A percentile compares a stretch with the other conserved stretches of the same genome.
Conservation (phyloP, 306 rosid genomes). For the Prunus dulcis region DNA sequence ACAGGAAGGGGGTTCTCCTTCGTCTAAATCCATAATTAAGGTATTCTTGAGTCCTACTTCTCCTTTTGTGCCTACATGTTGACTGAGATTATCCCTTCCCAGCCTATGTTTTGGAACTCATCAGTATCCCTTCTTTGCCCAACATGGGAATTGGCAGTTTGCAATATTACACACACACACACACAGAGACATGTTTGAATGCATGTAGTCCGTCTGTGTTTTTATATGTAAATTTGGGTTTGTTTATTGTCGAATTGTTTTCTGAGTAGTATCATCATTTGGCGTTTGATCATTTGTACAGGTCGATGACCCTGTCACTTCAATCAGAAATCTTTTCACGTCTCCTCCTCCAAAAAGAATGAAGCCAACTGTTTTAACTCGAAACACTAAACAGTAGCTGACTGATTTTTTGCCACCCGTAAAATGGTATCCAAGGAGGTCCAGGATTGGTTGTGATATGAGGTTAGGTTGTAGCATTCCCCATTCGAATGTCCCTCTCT, state of each 20-base stretch:
- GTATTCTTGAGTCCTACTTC: conserved; percentile 38
- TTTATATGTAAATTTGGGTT: background rate
- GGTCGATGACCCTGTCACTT: conserved; percentile 85
- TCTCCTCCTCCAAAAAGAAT: conserved; percentile 63
- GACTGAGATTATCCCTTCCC: background rate
- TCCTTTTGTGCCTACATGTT: background rate
- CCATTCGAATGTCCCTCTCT: background rate
- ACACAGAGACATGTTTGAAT: background rate
- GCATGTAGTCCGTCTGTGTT: background rate
- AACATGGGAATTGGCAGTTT: background rate
- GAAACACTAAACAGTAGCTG: conserved; percentile 17
- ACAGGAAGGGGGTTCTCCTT: conserved; percentile 49
- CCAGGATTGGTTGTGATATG: background rate
- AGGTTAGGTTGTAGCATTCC: background rate
- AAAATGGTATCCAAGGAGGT: background rate
- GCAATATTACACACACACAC: background rate
- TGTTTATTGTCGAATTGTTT: conserved; percentile 1
- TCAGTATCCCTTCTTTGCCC: background rate
- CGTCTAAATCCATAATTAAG: conserved; percentile 53
- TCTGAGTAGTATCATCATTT: conserved; percentile 19
- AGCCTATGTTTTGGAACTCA: background rate
- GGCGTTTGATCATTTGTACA: conserved; percentile 37
- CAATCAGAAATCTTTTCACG: conserved; percentile 69
- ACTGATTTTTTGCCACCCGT: background rate
- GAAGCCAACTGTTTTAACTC: conserved; percentile 40